A percentile compares a stretch with the other conserved stretches of the same genome.
Conservation (phyloP, 805 yeast species). For the Wickerhamiella spandovensis region DNA sequence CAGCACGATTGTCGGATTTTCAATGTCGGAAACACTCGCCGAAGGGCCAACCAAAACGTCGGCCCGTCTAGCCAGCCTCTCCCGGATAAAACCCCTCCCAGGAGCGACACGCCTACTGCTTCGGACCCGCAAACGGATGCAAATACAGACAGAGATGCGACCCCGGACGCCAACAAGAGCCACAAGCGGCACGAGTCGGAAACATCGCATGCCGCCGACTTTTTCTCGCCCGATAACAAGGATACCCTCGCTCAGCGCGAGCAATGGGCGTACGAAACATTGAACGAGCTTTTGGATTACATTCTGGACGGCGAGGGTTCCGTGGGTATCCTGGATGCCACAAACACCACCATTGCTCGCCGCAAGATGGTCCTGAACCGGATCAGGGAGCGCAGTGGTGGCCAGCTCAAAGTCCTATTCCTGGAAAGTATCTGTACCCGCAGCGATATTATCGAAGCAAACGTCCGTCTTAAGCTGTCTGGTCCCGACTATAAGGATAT, state of each 20-base stretch:
- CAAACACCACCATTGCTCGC: conserved; percentile 68
- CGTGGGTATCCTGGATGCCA: conserved; percentile 90
- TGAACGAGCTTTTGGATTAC: conserved; percentile 72
- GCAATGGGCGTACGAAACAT: conserved; percentile 92
- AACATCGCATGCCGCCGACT: conserved; percentile 56
- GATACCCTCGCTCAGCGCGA: conserved; percentile 58
- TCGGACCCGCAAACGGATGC: background rate
- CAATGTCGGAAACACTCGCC: conserved; percentile 89
- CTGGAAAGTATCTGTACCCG: conserved; percentile 83
- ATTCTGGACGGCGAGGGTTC: conserved; percentile 70
- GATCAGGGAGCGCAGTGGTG: conserved; percentile 27
- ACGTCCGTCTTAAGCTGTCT: conserved; percentile 68
- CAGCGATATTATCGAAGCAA: conserved; percentile 61
- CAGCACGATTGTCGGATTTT: conserved; percentile 84
- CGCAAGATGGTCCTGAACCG: conserved; percentile 44
- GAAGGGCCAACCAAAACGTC: conserved; percentile 46
- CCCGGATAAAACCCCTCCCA: conserved; percentile 27
- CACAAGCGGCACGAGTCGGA: conserved; percentile 13
- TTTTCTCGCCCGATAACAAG: conserved; percentile 70
- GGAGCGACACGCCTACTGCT: conserved; percentile 1
- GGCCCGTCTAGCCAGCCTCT: conserved; percentile 63
- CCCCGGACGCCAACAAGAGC: background rate
- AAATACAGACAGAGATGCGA: background rate
- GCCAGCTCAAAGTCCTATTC: conserved; percentile 57
- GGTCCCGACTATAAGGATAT: conserved; percentile 88